These are phyloP conservation scores for Candida sonorensis DNA, from an alignment of 805 yeast genomes.

Conservation along the genomic window DNA sequence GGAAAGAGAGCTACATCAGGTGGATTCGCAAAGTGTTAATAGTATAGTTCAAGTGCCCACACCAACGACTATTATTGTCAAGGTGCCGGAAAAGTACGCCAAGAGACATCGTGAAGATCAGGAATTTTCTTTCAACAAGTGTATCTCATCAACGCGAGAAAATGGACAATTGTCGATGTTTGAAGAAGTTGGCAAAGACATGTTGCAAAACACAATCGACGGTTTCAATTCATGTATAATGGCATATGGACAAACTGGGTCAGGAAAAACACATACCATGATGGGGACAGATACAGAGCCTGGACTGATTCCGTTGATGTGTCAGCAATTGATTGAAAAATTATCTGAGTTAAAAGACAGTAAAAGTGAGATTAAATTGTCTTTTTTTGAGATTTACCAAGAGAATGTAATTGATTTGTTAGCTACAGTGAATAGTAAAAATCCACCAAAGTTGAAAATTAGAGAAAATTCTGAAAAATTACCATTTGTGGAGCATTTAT, in stretches of 20 bases:
- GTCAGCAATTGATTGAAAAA: conserved; percentile 44
- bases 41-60: conserved; percentile 20
- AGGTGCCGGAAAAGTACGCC: conserved; percentile 5
- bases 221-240: conserved; percentile 39
- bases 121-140: conserved; percentile 44
- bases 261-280: conserved; percentile 81
- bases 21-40: too few relatives aligned
- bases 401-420: conserved; percentile 68
- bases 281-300: conserved; percentile 43
- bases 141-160: conserved; percentile 52
- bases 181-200: conserved; percentile 46
- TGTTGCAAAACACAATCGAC: conserved; percentile 54
- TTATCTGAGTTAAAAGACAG: conserved; percentile 26
- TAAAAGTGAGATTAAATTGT: conserved; percentile 39
- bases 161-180: conserved; percentile 50
- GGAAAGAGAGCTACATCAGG: conserved; percentile 20
- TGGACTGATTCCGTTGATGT: conserved; percentile 63
- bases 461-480: conserved; percentile 59
- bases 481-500: conserved; percentile 65
- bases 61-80: conserved; percentile 4
- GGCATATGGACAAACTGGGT: conserved; percentile 76
- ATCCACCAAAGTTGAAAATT: conserved; percentile 34
- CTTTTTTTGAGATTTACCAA: conserved; percentile 72
- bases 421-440: conserved; percentile 9
- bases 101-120: conserved; percentile 19